Conservation (phyloP, 192 early-diverging fungal genomes). For the Umbelopsis isabellina region DNA sequence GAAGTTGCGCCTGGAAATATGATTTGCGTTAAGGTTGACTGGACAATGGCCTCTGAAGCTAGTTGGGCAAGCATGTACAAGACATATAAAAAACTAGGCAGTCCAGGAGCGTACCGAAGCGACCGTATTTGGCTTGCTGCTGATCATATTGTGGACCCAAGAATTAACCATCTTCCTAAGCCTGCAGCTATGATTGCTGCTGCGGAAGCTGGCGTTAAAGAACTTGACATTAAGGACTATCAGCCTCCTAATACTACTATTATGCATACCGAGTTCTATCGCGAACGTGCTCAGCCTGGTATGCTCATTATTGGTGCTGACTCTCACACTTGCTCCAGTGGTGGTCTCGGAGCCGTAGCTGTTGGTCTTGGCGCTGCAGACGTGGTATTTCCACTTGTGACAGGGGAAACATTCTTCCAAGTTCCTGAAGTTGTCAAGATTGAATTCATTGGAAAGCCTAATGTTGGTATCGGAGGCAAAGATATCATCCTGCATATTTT, state of each 20-base stretch:
- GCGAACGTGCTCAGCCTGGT: slow-evolving; percentile 80
- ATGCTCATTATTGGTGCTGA: slow-evolving; percentile 82
- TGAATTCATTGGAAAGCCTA: slow-evolving; percentile 69
- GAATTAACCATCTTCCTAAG: slow-evolving; percentile 72
- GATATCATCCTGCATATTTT: slow-evolving; percentile 81
- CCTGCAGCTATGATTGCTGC: slow-evolving; percentile 69
- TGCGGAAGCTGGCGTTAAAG: slow-evolving; percentile 68
- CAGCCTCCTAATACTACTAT: slow-evolving; percentile 80
- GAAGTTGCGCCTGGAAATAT: slow-evolving; percentile 78
- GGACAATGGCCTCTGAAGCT: slow-evolving; percentile 81
- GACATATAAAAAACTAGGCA: slow-evolving; percentile 79
- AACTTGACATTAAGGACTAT: slow-evolving; percentile 72
- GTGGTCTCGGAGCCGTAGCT: slow-evolving; percentile 76
- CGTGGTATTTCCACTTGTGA: slow-evolving; percentile 82
- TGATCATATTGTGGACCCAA: slow-evolving; percentile 79
- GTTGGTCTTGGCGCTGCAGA: slow-evolving; percentile 83
- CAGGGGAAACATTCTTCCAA: slow-evolving; percentile 83
- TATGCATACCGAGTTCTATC: slow-evolving; percentile 85
- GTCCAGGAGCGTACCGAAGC: slow-evolving; percentile 73
- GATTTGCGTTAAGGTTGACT: slow-evolving; percentile 81
- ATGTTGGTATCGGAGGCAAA: slow-evolving; percentile 83
- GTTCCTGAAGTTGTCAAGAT: slow-evolving; percentile 83
- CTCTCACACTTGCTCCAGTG: slow-evolving; percentile 82
- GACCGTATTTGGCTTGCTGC: slow-evolving; percentile 84
- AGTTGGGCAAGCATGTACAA: slow-evolving; percentile 90